Evolutionary conservation across 805 yeast genomes (phyloP).

Genomic region (Peterozyma toletana): DNA sequence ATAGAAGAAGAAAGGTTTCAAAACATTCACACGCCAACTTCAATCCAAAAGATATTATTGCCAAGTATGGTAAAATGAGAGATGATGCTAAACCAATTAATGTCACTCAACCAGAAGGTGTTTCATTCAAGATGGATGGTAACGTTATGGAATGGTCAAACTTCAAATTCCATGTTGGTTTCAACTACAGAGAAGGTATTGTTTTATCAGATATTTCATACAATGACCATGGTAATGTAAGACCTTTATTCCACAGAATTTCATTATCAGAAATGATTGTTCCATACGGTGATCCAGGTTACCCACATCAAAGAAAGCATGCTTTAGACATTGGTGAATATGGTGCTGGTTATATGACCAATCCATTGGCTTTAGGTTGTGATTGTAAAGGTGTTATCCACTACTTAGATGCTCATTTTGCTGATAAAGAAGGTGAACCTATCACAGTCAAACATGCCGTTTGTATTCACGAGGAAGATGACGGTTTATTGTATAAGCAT

Average conservation of each 20-base stretch:
- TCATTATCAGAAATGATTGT: conserved; percentile 80
- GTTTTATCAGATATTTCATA: conserved; percentile 67
- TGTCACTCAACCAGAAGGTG: conserved; percentile 78
- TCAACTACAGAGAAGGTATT: conserved; percentile 82
- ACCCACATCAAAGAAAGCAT: conserved; percentile 79
- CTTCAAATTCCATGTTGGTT: conserved; percentile 72
- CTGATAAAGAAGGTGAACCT: conserved; percentile 62
- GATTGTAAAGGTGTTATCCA: conserved; percentile 85
- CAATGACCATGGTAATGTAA: conserved; percentile 67
- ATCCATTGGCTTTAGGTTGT: conserved; percentile 71
- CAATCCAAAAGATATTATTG: conserved; percentile 57
- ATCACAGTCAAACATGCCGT: conserved; percentile 69
- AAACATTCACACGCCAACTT: conserved; percentile 63
- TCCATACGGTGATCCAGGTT: conserved; percentile 74
- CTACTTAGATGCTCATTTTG: conserved; percentile 73
- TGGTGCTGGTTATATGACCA: conserved; percentile 83
- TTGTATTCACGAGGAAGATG: conserved; percentile 84
- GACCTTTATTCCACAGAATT: conserved; percentile 74
- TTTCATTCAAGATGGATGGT: conserved; percentile 66
- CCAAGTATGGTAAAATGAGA: conserved; percentile 59
- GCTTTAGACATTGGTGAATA: conserved; percentile 85
- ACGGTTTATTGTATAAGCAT: conserved; percentile 72
- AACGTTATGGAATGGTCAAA: conserved; percentile 72
- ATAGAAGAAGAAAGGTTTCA: conserved; percentile 64
- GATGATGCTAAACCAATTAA: conserved; percentile 58